Evolutionary conservation across 176 grass and related monocot species (phyloP), one percentile per base, ranked within the genome.

Genomic region (Panicum miliaceum): DNA sequence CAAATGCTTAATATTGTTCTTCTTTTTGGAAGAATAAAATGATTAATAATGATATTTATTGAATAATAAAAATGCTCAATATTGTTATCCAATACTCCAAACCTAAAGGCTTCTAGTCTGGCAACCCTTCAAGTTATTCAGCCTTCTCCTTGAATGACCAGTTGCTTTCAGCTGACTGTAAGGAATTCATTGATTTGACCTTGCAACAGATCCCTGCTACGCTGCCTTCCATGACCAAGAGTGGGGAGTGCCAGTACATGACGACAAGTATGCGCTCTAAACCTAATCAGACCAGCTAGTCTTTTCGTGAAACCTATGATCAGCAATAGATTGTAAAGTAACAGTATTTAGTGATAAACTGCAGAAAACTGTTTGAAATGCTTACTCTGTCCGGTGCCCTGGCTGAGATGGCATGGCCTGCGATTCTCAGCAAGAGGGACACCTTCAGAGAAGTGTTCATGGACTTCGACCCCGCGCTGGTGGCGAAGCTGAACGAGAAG

Each of bases 361-460:
- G 60, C 88, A 99, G 97, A 88, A 94, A 90, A 81, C 86, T 99
- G 70, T 99, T 99, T 80, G 97, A 99, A 83, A 85, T 96, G 64
- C 90, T 99, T 57, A 86, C 90, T 72, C 84, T 99, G 19, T 99
- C 97, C 37, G 90, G 97, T 67, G 93, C 97, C 35, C 73, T 99
- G 36, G 93, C 97, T 19, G 97, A 99, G 76, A 91, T 94, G 78
- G 82, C 93, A 61, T 99, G 97, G 97, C 90, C 93, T 12, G 88
- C 82, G 70, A 99, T 99, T 56, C 93, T 99, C 14, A 89, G 88
- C 86, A 99, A 96, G 92, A 99, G 97, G 76, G 88, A 91, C 63
- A 70, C 88, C 40, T 99, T 99, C 83, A 92, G 97, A 88, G 93
- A 96, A 68, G 91, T 90, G 29, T 96, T 99, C 86, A 89, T 96